Conservation (phyloP, 176 grass and related monocot species). For the Phoenix roebelenii region DNA sequence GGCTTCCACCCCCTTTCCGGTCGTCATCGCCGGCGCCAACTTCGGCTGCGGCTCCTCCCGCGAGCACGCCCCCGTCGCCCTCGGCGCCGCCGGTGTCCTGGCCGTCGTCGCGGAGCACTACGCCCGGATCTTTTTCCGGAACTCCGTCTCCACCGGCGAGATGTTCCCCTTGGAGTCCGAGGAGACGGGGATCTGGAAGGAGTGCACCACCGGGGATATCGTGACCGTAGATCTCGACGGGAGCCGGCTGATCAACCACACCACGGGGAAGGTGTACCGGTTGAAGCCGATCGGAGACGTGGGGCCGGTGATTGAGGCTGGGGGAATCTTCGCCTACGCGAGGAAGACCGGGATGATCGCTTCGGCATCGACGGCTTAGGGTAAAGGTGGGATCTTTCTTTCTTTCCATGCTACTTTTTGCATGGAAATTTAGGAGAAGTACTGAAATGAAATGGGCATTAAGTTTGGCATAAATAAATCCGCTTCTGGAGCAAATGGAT, state of each 20-base stretch:
- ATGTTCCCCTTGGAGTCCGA: slow-evolving; percentile 77
- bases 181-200: slow-evolving; percentile 37
- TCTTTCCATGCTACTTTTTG: no score
- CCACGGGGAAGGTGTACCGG: slow-evolving; percentile 71
- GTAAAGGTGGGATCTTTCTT: not conserved
- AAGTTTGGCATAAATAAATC: no score
- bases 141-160: slow-evolving; percentile 86
- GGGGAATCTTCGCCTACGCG: not conserved
- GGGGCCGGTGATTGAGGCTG: slow-evolving; percentile 10
- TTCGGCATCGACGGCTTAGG: not conserved
- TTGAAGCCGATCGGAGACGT: slow-evolving; percentile 91
- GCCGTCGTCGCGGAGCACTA: slow-evolving; percentile 65
- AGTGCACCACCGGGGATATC: slow-evolving; percentile 70
- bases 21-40: slow-evolving; percentile 71
- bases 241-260: slow-evolving; percentile 71
- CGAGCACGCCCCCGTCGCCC: slow-evolving; percentile 86
- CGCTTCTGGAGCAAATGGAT: no score
- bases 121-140: slow-evolving; percentile 82
- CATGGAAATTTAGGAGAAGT: no score
- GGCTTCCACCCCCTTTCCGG: slow-evolving; percentile 31
- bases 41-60: slow-evolving; percentile 94
- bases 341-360: not conserved
- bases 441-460: no score
- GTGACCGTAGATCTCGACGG: slow-evolving; percentile 67
- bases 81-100: slow-evolving; percentile 55